These are phyloP conservation scores for Baorangia bicolor DNA, from an alignment of 768 basidiomycete genomes.

Conservation along the genomic window DNA sequence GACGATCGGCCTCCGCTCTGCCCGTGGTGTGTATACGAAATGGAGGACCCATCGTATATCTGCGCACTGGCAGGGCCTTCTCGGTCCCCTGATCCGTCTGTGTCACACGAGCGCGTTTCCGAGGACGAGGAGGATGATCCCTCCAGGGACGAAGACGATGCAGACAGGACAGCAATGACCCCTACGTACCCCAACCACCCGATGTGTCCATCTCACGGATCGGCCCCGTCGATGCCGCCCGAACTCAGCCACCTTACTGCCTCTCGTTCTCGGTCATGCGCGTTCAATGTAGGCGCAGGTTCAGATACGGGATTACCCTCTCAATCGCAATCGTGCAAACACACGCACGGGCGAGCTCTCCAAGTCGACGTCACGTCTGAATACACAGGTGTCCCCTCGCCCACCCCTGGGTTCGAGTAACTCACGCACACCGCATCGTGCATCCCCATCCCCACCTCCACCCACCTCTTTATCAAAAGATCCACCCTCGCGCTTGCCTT, in stretches of 20 bases:
- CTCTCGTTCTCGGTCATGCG: conserved; percentile 18
- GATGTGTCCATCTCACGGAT: conserved; percentile 51
- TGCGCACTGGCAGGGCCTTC: conserved; percentile 10
- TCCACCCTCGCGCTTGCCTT: not conserved
- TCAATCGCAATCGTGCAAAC: not conserved
- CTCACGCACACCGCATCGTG: not conserved
- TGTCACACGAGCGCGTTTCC: not conserved
- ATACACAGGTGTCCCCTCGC: not conserved
- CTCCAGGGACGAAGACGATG: not conserved
- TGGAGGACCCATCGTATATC: conserved; percentile 39
- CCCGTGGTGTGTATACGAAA: conserved; percentile 57
- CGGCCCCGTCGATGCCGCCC: conserved; percentile 48
- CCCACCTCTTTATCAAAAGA: not conserved
- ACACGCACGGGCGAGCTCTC: not conserved
- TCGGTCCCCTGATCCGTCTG: not conserved
- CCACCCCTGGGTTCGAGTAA: not conserved
- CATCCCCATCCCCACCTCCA: not conserved
- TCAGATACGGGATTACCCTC: not conserved
- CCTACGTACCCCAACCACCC: conserved; percentile 16
- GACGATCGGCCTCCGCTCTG: conserved; percentile 28
- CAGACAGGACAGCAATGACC: conserved; percentile 14
- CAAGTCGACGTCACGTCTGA: not conserved
- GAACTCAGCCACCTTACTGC: conserved; percentile 53
- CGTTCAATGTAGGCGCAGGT: not conserved
- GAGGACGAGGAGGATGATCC: not conserved